phyloP scores from a whole-genome alignment of 2,329 filamentous ascomycete genomes.

The Calonectria hongkongensis region DNA sequence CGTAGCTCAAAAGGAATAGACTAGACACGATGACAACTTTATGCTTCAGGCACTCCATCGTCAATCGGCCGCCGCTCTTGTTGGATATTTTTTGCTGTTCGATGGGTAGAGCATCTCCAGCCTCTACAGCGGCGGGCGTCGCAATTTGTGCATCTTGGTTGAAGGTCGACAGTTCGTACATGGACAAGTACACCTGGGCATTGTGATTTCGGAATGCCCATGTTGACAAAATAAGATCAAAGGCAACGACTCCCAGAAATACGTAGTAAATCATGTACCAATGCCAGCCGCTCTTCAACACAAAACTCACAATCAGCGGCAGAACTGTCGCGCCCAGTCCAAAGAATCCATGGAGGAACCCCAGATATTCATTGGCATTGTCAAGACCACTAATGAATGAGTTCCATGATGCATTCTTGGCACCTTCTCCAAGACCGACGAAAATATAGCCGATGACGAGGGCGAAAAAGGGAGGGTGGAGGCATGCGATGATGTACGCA shows the following conservation, averaged over 20 bases:
- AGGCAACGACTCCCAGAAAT: not conserved
- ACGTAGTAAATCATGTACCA: conserved; percentile 19
- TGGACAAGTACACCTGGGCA: conserved; percentile 1
- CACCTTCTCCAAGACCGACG: not conserved
- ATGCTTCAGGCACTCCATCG: not conserved
- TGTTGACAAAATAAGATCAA: not conserved
- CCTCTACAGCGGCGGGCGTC: not conserved
- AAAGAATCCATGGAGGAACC: conserved; percentile 7
- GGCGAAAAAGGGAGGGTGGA: conserved; percentile 13
- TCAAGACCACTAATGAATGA: not conserved
- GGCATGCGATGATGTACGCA: conserved; percentile 2
- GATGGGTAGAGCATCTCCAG: not conserved
- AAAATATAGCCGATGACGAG: conserved; percentile 9
- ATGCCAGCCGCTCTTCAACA: conserved; percentile 7
- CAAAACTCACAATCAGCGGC: conserved; percentile 8
- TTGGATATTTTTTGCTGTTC: not conserved
- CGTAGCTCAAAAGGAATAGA: not conserved
- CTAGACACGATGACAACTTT: not conserved
- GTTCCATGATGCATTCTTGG: conserved; percentile 16
- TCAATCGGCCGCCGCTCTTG: conserved; percentile 5
- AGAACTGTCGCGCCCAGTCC: not conserved
- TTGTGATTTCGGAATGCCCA: conserved; percentile 10
- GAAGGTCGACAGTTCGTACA: not conserved
- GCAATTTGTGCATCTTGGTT: not conserved
- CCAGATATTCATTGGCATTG: conserved; percentile 8